Evolutionary conservation across 495 filamentous ascomycete genomes (phyloP).

Genomic region (Daldinia loculata): DNA sequence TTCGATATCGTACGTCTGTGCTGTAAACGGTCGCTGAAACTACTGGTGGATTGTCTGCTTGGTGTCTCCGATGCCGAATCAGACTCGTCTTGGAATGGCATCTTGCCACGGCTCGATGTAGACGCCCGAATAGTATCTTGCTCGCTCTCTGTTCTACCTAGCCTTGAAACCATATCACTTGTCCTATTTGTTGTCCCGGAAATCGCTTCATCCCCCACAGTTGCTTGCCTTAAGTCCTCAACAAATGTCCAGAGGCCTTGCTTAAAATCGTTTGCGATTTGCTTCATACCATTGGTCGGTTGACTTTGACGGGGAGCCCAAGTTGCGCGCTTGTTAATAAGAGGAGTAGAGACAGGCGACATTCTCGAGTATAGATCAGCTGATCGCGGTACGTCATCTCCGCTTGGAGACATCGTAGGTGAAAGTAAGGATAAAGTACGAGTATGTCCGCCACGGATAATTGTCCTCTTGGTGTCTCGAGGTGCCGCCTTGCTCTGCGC

Average conservation of each 20-base stretch:
- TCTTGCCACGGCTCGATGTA: conserved; percentile 39
- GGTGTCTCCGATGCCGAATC: conserved; percentile 35
- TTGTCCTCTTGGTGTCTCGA: conserved; percentile 54
- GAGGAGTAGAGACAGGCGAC: conserved; percentile 30
- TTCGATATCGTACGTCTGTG: conserved; percentile 38
- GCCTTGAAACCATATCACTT: conserved; percentile 37
- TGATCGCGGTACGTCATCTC: conserved; percentile 44
- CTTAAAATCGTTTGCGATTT: conserved; percentile 89
- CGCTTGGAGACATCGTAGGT: conserved; percentile 56
- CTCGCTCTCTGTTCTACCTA: conserved; percentile 43
- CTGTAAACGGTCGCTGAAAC: conserved; percentile 41
- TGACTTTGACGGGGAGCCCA: conserved; percentile 55
- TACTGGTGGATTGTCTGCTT: conserved; percentile 35
- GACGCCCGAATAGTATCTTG: conserved; percentile 53
- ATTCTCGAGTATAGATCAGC: conserved; percentile 38
- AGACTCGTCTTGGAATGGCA: conserved; percentile 36
- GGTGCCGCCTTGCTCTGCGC: conserved; percentile 64
- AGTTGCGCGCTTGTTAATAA: conserved; percentile 56
- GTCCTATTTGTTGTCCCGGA: conserved; percentile 52
- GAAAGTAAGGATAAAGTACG: conserved; percentile 85
- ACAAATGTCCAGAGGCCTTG: conserved; percentile 96
- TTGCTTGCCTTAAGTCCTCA: conserved; percentile 93
- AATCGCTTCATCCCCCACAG: conserved; percentile 90
- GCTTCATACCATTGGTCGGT: conserved; percentile 63
- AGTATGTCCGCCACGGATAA: conserved; percentile 67